phyloP scores from a whole-genome alignment of 140 eudicot species.

The Artemisia princeps region DNA sequence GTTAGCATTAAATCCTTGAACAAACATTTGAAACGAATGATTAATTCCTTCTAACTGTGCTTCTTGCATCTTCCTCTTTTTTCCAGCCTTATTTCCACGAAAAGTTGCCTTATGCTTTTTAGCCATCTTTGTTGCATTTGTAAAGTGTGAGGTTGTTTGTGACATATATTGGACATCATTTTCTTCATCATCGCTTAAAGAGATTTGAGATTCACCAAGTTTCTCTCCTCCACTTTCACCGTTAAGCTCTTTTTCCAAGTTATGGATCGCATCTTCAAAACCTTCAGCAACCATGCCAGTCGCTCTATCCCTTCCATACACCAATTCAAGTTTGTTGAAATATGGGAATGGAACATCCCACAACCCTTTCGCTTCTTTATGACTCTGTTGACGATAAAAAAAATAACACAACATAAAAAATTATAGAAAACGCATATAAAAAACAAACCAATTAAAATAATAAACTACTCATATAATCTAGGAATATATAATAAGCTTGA shows the following conservation, averaged over 20 bases:
- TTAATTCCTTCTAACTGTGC: background rate
- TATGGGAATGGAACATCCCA: slow-evolving; percentile 14
- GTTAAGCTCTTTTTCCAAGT: background rate
- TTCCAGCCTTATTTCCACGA: background rate
- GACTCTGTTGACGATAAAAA: background rate
- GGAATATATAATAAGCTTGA: background rate
- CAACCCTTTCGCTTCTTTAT: slow-evolving; percentile 19
- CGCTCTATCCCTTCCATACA: slow-evolving; percentile 16
- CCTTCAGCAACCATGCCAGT: background rate
- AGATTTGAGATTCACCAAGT: background rate
- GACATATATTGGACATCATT: background rate
- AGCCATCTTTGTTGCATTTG: background rate
- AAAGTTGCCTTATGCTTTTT: background rate
- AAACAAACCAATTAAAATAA: too few species aligned
- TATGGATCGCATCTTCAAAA: too few species aligned
- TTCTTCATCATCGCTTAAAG: slow-evolving; percentile 2
- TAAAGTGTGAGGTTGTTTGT: background rate
- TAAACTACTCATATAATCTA: too few species aligned
- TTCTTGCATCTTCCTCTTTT: slow-evolving; percentile 2
- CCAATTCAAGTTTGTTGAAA: slow-evolving; percentile 10
- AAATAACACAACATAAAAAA: too few species aligned
- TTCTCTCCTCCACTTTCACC: slow-evolving; percentile 10
- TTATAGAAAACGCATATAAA: too few species aligned
- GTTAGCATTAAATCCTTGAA: slow-evolving; percentile 2
- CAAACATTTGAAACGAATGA: background rate